phyloP scores from a whole-genome alignment of 345 rosid species.

The Geranium brycei region DNA sequence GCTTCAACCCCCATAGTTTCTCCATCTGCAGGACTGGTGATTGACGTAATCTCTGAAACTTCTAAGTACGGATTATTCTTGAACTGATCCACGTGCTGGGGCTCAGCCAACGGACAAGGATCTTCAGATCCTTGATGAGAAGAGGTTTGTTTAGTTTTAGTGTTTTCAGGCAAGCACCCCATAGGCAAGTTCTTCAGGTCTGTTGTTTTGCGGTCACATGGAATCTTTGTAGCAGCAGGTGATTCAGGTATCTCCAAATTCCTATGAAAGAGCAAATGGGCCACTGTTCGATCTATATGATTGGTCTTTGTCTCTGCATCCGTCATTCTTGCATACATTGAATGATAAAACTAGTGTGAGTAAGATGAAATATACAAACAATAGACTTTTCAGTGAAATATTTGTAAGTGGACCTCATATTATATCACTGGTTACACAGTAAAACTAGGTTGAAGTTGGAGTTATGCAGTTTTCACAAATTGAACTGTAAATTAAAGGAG shows the following conservation, averaged over 20 bases:
- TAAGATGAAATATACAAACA: too few relatives aligned
- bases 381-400: too few relatives aligned
- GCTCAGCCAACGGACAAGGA: slow-evolving; percentile 1
- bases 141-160: slow-evolving; percentile 17
- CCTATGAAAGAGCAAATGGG: slow-evolving; percentile 78
- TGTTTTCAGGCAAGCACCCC: slow-evolving; percentile 21
- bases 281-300: slow-evolving; percentile 74
- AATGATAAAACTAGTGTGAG: slow-evolving; percentile 1
- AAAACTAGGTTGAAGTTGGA: too few relatives aligned
- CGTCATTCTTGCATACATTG: slow-evolving; percentile 37
- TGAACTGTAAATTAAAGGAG: too few relatives aligned
- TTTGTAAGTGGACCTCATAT: too few relatives aligned
- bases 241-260: slow-evolving; percentile 55
- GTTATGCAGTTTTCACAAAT: too few relatives aligned
- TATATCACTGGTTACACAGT: too few relatives aligned
- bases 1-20: slow-evolving; percentile 8
- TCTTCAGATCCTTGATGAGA: slow-evolving; percentile 24
- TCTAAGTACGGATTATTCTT: not conserved
- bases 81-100: not conserved
- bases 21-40: not conserved
- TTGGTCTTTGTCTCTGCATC: slow-evolving; percentile 77
- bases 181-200: slow-evolving; percentile 13
- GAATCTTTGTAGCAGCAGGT: slow-evolving; percentile 36
- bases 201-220: slow-evolving; percentile 22
- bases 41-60: not conserved